These are phyloP conservation scores for Aquilaria malaccensis DNA, from an alignment of 345 rosid species.

Conservation along the genomic window DNA sequence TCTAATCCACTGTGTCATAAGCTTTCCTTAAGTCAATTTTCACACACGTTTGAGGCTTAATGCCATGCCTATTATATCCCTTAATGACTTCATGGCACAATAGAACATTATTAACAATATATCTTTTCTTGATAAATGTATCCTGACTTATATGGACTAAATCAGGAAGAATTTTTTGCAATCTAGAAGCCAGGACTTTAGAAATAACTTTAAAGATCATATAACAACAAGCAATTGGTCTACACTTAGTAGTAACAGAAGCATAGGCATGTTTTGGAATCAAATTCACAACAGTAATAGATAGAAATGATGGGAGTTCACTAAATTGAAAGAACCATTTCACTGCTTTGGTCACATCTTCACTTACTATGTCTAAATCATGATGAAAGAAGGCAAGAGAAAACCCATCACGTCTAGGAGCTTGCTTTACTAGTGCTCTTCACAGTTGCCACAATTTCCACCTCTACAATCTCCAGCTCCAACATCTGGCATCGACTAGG, in stretches of 20 bases:
- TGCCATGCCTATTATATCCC: neutral
- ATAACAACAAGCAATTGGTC: neutral
- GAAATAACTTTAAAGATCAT: neutral
- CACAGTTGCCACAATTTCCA: no score
- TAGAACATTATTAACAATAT: neutral
- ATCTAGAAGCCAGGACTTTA: neutral
- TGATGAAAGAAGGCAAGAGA: neutral
- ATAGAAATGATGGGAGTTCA: neutral
- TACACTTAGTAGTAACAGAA: neutral
- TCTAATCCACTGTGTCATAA: neutral
- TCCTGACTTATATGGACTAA: neutral
- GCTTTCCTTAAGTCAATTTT: neutral
- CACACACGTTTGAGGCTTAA: neutral
- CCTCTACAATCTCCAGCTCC: no score
- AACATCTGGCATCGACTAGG: no score
- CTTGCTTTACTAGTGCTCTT: neutral
- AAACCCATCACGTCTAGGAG: neutral
- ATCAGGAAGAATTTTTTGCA: neutral
- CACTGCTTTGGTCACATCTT: neutral
- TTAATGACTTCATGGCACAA: neutral
- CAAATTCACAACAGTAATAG: neutral
- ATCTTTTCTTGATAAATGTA: neutral
- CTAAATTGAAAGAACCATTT: neutral
- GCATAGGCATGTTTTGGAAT: neutral
- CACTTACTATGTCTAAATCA: neutral